These are phyloP conservation scores for Diplodia scrobiculata DNA, from an alignment of 2,329 filamentous ascomycete genomes.

Conservation along the genomic window DNA sequence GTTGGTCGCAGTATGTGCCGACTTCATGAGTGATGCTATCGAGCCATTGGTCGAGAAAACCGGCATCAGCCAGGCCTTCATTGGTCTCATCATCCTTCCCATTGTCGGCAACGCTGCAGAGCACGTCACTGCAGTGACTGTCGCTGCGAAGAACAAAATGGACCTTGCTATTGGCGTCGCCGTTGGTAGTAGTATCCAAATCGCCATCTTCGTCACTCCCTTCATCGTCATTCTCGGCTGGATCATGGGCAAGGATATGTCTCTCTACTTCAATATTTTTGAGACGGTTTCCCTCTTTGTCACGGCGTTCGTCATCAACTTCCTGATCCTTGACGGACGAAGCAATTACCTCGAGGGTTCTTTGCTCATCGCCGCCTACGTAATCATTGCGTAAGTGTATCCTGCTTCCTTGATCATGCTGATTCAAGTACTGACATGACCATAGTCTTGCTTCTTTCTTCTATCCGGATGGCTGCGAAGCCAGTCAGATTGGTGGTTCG, in stretches of 20 bases:
- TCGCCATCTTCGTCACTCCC: constrained; percentile 74
- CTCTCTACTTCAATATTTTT: constrained; percentile 63
- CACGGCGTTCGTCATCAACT: constrained; percentile 81
- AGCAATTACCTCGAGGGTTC: constrained; percentile 81
- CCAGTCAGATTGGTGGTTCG: constrained; percentile 51
- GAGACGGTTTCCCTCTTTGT: constrained; percentile 75
- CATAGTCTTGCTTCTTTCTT: constrained; percentile 51
- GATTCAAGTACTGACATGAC: not conserved
- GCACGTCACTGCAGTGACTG: constrained; percentile 77
- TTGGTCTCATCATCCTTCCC: constrained; percentile 76
- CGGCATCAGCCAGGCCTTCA: constrained; percentile 69
- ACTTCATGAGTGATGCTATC: constrained; percentile 76
- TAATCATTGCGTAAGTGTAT: constrained; percentile 67
- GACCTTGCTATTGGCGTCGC: constrained; percentile 79
- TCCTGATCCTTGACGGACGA: constrained; percentile 78
- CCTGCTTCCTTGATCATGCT: too few species aligned
- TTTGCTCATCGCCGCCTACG: constrained; percentile 73
- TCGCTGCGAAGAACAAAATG: constrained; percentile 83
- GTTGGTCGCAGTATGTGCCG: constrained; percentile 64
- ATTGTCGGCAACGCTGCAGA: constrained; percentile 84
- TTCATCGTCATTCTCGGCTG: constrained; percentile 76
- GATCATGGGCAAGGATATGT: constrained; percentile 73
- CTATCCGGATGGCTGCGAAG: constrained; percentile 49
- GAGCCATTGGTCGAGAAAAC: constrained; percentile 64
- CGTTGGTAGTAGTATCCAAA: constrained; percentile 78